Conservation (phyloP, 768 basidiomycete species). For the Termitomyces sp. region DNA sequence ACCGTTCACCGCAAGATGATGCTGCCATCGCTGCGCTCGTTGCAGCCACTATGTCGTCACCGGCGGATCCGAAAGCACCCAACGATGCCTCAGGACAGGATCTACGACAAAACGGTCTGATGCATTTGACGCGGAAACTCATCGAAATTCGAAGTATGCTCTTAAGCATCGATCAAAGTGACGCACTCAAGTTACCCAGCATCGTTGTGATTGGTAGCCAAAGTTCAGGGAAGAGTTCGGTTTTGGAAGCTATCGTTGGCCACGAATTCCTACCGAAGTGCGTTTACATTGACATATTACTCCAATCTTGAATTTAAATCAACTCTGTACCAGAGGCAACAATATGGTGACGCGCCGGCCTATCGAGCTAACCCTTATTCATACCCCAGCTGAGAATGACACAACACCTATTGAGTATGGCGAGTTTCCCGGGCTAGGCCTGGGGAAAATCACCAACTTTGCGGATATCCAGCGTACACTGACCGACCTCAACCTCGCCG, state of each 20-base stretch:
- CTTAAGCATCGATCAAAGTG: constrained; percentile 95
- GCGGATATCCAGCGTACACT: constrained; percentile 88
- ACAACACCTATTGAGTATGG: constrained; percentile 75
- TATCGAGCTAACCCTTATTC: constrained; percentile 95
- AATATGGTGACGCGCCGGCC: constrained; percentile 99
- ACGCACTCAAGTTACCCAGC: constrained; percentile 90
- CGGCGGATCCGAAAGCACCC: constrained; percentile 53
- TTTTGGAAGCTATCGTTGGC: constrained; percentile 95
- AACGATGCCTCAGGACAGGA: constrained; percentile 36
- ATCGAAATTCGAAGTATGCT: constrained; percentile 95
- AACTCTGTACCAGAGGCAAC: constrained; percentile 65
- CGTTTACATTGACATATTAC: constrained; percentile 27
- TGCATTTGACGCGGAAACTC: constrained; percentile 91
- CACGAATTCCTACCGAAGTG: constrained; percentile 98
- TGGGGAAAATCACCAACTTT: constrained; percentile 90
- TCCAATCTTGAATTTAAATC: not conserved
- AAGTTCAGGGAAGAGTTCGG: constrained; percentile 97
- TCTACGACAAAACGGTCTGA: constrained; percentile 73
- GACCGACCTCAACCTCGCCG: constrained; percentile 92
- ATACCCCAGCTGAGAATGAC: constrained; percentile 68
- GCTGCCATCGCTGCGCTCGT: constrained; percentile 71
- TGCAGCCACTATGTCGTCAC: constrained; percentile 76
- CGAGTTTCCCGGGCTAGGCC: constrained; percentile 87
- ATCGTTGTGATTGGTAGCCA: constrained; percentile 99
- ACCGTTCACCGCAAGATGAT: constrained; percentile 53